Percentiles rank a stretch among this genome's conserved stretches.
phyloP scores from a whole-genome alignment of 1,284 basidiomycete species.

The Ustilago hordei region DNA sequence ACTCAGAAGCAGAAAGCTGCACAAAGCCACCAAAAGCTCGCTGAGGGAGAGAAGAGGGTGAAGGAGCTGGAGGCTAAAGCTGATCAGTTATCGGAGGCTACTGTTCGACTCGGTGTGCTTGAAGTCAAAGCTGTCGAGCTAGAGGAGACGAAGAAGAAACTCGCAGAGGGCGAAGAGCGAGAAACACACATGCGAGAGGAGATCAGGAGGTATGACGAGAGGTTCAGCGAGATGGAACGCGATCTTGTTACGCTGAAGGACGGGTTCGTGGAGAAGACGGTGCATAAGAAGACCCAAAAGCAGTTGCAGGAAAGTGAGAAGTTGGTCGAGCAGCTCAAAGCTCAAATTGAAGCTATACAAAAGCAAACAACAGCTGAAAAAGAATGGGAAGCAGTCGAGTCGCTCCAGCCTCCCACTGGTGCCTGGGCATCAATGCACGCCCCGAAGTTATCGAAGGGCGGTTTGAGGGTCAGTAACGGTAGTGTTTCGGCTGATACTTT shows the following conservation, averaged over 20 bases:
- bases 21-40: constrained; percentile 52
- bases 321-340: constrained; percentile 41
- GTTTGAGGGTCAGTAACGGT: not conserved
- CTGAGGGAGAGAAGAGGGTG: constrained; percentile 55
- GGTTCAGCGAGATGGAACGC: constrained; percentile 50
- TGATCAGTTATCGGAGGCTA: constrained; percentile 26
- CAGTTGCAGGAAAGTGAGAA: constrained; percentile 35
- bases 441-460: constrained; percentile 2
- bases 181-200: constrained; percentile 29
- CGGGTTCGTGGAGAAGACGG: constrained; percentile 36
- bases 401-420: not conserved
- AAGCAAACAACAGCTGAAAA: not conserved
- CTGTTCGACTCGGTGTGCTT: constrained; percentile 7
- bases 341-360: constrained; percentile 12
- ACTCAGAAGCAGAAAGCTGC: constrained; percentile 66
- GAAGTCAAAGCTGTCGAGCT: not conserved
- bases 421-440: constrained; percentile 51
- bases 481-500: not conserved
- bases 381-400: constrained; percentile 32
- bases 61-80: constrained; percentile 47
- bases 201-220: constrained; percentile 39
- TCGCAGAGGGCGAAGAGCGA: constrained; percentile 35
- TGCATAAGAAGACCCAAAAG: constrained; percentile 20
- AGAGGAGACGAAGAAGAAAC: constrained; percentile 2
- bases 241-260: constrained; percentile 56